Evolutionary conservation across 108 stramenopile species (phyloP), one percentile per base, ranked within the genome.

Genomic region (Stephanodiscus minutulus): DNA sequence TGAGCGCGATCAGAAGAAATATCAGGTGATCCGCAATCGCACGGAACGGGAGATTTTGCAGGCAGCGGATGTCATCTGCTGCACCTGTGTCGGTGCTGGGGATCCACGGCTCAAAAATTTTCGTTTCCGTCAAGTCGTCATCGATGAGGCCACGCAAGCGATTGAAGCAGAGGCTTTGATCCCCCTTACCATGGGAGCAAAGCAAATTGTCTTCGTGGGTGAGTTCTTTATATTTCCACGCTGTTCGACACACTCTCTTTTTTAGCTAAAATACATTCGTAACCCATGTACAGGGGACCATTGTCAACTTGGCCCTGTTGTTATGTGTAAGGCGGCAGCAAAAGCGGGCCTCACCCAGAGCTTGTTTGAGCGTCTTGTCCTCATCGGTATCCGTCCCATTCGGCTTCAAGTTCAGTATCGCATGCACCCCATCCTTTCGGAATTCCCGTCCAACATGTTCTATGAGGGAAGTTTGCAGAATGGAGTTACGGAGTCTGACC

Each of bases 141-240:
- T 99, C 83, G 99, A 99, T 75, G 99, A 99, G 74, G 97, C 97
- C 7, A 99, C 99, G 8, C 99, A 99, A 70, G 99, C 99, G 24
- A 95, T 97, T 69, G 99, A 99, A 83, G 96, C 98, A 12, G 98
- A 99, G 80, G 93, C 89, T 21, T 75, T 99, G 66, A 98, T 99
- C 74, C 98, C 98, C 0, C 84, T 97, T 65, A 94, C 96, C 29
- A 84, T 95, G 86, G 98, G 98, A 54, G 95, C 93, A 54, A 98
- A 98, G 78, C 98, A 98, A 79, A 90, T 98, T 36, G 93, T 98
- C 7, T 85, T 99, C 29, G 97, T 99, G n/a, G 98, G 55, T 56
- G 55, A 56, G 55, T 29, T 56, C 17, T 31, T 56, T 2, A 3
- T 28, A 27, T 56, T 56, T 56, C 17, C 55, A 33, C 17, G 7